Conservation (phyloP, 495 filamentous ascomycete genomes). For the Penicillium pulvis region DNA sequence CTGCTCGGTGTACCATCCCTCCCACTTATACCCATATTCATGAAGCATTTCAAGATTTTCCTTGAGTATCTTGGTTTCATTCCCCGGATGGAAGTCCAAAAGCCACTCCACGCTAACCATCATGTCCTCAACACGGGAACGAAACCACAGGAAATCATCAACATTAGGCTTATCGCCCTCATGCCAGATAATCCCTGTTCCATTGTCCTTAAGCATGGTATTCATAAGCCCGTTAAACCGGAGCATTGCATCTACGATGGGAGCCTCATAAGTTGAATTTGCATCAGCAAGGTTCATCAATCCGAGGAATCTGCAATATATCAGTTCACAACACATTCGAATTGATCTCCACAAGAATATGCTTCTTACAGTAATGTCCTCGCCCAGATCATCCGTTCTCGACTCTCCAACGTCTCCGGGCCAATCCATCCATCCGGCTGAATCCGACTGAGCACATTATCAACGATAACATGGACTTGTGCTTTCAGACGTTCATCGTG, state of each 20-base stretch:
- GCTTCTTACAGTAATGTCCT: slow-evolving; percentile 37
- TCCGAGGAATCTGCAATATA: slow-evolving; percentile 47
- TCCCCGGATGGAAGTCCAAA: slow-evolving; percentile 45
- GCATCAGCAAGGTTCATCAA: slow-evolving; percentile 49
- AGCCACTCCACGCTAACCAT: slow-evolving; percentile 57
- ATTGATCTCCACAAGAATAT: neutral
- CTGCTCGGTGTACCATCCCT: slow-evolving; percentile 41
- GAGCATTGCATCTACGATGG: slow-evolving; percentile 36
- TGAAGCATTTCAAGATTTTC: slow-evolving; percentile 50
- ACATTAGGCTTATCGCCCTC: slow-evolving; percentile 34
- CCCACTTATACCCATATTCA: slow-evolving; percentile 43
- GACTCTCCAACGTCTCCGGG: slow-evolving; percentile 48
- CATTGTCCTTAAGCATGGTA: slow-evolving; percentile 54
- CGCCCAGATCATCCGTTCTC: slow-evolving; percentile 56
- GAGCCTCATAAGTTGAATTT: slow-evolving; percentile 23
- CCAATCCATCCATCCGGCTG: slow-evolving; percentile 63
- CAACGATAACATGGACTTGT: slow-evolving; percentile 51
- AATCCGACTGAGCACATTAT: slow-evolving; percentile 55
- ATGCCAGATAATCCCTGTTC: slow-evolving; percentile 49
- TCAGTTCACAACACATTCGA: neutral
- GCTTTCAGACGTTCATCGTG: slow-evolving; percentile 56
- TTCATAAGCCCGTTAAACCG: slow-evolving; percentile 39
- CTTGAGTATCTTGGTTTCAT: slow-evolving; percentile 34
- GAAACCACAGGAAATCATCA: slow-evolving; percentile 45
- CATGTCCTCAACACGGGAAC: slow-evolving; percentile 54